Percentiles rank a stretch among this genome's conserved stretches.
These are phyloP conservation scores for Pseudocercospora pini-densiflorae DNA, from an alignment of 2,329 filamentous ascomycete genomes.

Conservation along the genomic window DNA sequence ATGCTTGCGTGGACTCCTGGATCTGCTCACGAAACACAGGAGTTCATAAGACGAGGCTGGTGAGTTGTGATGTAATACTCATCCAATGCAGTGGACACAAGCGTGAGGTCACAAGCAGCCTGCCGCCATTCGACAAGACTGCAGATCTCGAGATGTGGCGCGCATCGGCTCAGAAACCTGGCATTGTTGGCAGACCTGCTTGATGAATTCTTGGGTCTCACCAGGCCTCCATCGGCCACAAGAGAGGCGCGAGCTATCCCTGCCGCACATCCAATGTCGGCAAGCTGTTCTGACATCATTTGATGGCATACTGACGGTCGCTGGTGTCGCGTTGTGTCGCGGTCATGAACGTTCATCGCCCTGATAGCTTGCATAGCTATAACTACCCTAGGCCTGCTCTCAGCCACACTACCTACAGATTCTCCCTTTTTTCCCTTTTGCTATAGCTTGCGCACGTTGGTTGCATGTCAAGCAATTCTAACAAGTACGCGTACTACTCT, in stretches of 20 bases:
- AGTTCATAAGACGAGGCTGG: background rate
- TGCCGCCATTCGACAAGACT: conserved; percentile 13
- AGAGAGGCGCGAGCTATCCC: conserved; percentile 22
- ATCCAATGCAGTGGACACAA: conserved; percentile 1
- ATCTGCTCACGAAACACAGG: background rate
- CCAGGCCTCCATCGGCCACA: conserved; percentile 14
- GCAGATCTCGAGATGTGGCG: conserved; percentile 21
- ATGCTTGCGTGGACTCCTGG: conserved; percentile 1
- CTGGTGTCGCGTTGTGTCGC: conserved; percentile 11
- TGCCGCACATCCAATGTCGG: conserved; percentile 19
- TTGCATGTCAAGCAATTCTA: conserved; percentile 56
- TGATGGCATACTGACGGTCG: conserved; percentile 18
- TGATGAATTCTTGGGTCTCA: background rate
- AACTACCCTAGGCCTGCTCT: conserved; percentile 22
- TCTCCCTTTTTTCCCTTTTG: conserved; percentile 23
- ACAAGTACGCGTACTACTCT: conserved; percentile 57
- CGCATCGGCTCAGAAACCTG: conserved; percentile 15
- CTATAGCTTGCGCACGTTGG: conserved; percentile 24
- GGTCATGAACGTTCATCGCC: conserved; percentile 12
- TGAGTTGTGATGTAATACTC: background rate
- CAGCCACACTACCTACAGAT: conserved; percentile 27
- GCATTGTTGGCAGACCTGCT: conserved; percentile 16
- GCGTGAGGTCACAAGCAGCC: conserved; percentile 2
- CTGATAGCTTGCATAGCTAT: conserved; percentile 26
- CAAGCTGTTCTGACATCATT: conserved; percentile 23